Conservation (phyloP, 257 asterid genomes). For the Solanum chmielewskii region DNA sequence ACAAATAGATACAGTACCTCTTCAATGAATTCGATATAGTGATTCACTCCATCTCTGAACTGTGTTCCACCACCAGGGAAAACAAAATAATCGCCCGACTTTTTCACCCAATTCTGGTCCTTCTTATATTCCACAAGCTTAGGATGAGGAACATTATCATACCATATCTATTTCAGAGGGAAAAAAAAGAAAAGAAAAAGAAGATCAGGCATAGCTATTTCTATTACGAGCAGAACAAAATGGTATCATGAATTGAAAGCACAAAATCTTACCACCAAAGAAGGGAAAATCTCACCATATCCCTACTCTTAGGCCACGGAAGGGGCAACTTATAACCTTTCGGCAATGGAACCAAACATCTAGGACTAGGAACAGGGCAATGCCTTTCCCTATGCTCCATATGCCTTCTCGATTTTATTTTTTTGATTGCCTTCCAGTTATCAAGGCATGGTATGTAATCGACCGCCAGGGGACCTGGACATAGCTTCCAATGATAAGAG, state of each 20-base stretch:
- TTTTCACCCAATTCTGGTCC: conserved; percentile 80
- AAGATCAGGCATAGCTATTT: neutral
- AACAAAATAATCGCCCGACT: conserved; percentile 52
- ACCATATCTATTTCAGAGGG: conserved; percentile 59
- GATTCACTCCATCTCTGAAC: conserved; percentile 67
- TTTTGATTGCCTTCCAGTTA: conserved; percentile 54
- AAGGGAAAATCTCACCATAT: conserved; percentile 80
- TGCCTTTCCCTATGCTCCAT: conserved; percentile 97
- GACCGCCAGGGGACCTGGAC: conserved; percentile 34
- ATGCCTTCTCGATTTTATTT: conserved; percentile 42
- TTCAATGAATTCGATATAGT: conserved; percentile 44
- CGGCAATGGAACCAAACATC: conserved; percentile 82
- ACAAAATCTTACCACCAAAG: conserved; percentile 47
- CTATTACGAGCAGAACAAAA: neutral
- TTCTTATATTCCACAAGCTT: conserved; percentile 96
- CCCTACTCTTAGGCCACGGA: conserved; percentile 96
- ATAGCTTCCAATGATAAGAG: conserved; percentile 42
- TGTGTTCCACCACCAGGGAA: conserved; percentile 99
- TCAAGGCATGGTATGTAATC: conserved; percentile 93
- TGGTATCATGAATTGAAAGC: neutral
- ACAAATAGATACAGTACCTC: conserved; percentile 28
- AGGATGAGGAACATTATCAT: conserved; percentile 89
- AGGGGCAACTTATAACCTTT: conserved; percentile 60
- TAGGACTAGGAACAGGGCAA: conserved; percentile 54
- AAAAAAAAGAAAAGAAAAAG: neutral